Evolutionary conservation across 371 early-diverging fungal genomes (phyloP), one percentile per base, ranked within the genome.

Genomic region (Coemansia sp.): DNA sequence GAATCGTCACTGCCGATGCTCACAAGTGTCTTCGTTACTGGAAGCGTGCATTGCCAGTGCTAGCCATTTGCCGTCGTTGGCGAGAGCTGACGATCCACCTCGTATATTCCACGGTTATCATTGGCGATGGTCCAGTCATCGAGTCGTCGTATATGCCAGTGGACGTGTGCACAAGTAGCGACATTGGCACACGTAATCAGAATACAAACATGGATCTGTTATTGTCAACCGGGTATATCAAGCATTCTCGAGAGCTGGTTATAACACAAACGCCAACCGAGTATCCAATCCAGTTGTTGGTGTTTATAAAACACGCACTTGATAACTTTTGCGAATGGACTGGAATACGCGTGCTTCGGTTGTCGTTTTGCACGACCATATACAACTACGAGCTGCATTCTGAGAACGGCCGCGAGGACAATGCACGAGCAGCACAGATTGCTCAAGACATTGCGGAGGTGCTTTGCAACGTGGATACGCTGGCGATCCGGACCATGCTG

Each of bases 21-120:
- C 5, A 21, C 40, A 58, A 24, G 22, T 21, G 58, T 21, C 40
- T 58, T 13, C 4, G 24, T 5, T 16, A 24, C 8, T 58, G 58
- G 58, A 40, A 37, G 7, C 8, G 24, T 5, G 6, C 40, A 22
- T 40, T 58, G 14, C 40, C 58, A 11, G 58, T 21, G 4, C 40
- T 58, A 14, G 39, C 40, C 24, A n/a, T 58, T n/a, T 39, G 58
- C 8, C 58, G 42, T 2, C 39, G 58, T 34, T 58, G 58, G 58
- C 11, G 58, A 22, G 22, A 5, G 6, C 26, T 58, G 39, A 40
- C 24, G 13, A 14, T 27, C 11, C 40, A 5, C 7, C 4, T 58
- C 3, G 58, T 58, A 14, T 58, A 40, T 24, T 24, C 26, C 4
- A 24, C 58, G 13, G 40, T 40, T 7, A 39, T 58, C 13, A 40